Conservation (phyloP, 2,329 filamentous ascomycete species). For the Xylariaceae sp. region DNA sequence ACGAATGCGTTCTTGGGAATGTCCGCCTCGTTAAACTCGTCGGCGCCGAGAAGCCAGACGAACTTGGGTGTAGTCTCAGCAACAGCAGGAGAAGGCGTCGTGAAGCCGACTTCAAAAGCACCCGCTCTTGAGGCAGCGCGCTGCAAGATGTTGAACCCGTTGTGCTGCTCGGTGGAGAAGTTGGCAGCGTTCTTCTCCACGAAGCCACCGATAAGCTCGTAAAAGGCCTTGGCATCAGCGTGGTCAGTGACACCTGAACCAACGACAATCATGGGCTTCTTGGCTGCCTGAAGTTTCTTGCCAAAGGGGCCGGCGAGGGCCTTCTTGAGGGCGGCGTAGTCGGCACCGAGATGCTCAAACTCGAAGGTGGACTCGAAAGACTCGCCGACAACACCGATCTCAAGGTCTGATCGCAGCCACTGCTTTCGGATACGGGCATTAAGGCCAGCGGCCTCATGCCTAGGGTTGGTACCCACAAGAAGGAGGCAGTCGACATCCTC, state of each 20-base stretch:
- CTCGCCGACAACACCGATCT: slow-evolving; percentile 88
- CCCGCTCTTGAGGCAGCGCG: slow-evolving; percentile 86
- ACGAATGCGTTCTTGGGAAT: slow-evolving; percentile 96
- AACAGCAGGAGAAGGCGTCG: slow-evolving; percentile 75
- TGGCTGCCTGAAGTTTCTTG: slow-evolving; percentile 82
- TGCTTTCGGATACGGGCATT: slow-evolving; percentile 98
- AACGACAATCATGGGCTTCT: slow-evolving; percentile 94
- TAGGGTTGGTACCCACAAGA: slow-evolving; percentile 89
- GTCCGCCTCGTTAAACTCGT: slow-evolving; percentile 80
- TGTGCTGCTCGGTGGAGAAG: slow-evolving; percentile 89
- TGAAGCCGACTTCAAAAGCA: slow-evolving; percentile 94
- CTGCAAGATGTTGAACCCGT: slow-evolving; percentile 96
- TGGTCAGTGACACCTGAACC: slow-evolving; percentile 92
- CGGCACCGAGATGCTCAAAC: slow-evolving; percentile 82
- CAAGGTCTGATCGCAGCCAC: slow-evolving; percentile 91
- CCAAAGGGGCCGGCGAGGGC: slow-evolving; percentile 84
- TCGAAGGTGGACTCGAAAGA: slow-evolving; percentile 92
- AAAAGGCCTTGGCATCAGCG: slow-evolving; percentile 84
- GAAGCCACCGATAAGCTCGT: slow-evolving; percentile 84
- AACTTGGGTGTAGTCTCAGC: slow-evolving; percentile 88
- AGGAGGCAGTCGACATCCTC: slow-evolving; percentile 92
- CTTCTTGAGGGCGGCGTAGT: slow-evolving; percentile 76
- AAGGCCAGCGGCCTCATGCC: slow-evolving; percentile 89
- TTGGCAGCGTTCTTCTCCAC: slow-evolving; percentile 88
- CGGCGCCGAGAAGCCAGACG: slow-evolving; percentile 92